Evolutionary conservation across 2,329 filamentous ascomycete genomes (phyloP), one percentile per base, ranked within the genome.

Genomic region (Dactylellina leptospora): DNA sequence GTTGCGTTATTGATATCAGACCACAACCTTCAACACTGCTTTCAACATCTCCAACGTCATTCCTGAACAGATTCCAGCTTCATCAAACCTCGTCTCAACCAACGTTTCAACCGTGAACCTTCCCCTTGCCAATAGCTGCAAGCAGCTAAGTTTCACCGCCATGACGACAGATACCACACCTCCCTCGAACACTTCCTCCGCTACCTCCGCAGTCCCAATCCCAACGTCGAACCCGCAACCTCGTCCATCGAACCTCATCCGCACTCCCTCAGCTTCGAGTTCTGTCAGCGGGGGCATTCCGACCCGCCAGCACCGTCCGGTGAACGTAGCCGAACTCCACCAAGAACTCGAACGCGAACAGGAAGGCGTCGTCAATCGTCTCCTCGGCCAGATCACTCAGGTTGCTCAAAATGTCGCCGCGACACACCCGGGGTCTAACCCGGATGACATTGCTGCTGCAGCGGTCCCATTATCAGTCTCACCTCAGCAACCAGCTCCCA

Each of bases 361-460:
- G 60, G 75, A 76, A 45, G 58, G 60, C 1, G 74, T 76, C 23
- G 76, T 77, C 48, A 93, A 93, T 78, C 87, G 90, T 9, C 84
- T 93, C 1, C 83, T 93, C 45, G 85, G 86, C 70, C 89, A 91
- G 86, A 93, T 93, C 76, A 85, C 89, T 62, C 83, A 87, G 4
- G 69, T 68, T 20, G 60, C 69, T 16, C 58, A 89, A 93, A 77
- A 90, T 92, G 78, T 82, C 88, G 42, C 88, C 92, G 75, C 84
- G 91, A 27, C 84, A 86, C 73, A 83, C 86, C 50, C 83, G 89
- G 18, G 85, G 86, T 77, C 80, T 82, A 40, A 76, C 78, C 66
- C 60, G 71, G 76, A 45, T 77, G 78, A 75, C 45, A 61, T 77
- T 80, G 80, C 75, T 78, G 76, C 72, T 81, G 84, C 72, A 78